Evolutionary conservation across 164 flowering plant species (phyloP), one percentile per base, ranked within the genome.

Genomic region (Warburgia ugandensis): DNA sequence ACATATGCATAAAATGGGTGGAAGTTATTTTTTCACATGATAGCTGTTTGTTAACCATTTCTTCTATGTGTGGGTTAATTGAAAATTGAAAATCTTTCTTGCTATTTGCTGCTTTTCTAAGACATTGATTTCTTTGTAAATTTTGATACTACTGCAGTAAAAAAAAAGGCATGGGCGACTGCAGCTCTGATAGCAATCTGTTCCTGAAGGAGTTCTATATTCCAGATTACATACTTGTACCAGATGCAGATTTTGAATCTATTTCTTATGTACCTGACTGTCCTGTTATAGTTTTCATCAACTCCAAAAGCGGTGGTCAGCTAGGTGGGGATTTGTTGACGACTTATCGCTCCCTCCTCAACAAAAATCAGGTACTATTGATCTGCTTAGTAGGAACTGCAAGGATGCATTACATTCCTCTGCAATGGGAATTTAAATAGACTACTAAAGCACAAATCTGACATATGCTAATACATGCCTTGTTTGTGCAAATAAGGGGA

Each of bases 281-380:
- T 59, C 96, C 96, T 2, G 90, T 87, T 46, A 6, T 87, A 16
- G 96, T 82, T 38, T 87, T 87, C 61, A 71, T 87, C 40, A 87
- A 84, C 62, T 68, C 90, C 48, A 80, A 58, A 69, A 82, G 94
- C 67, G 96, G 94, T 29, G 96, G 90, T 23, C 96, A 87, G 68
- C 74, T 87, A 14, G 96, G 94, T 48, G 79, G 80, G 23, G 76
- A 83, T 33, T 82, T 88, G 65, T 67, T 84, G 35, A 20, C 44
- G 5, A 74, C 84, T 1, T 87, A 72, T 43, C 78, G 75, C 37
- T 19, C 62, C 26, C 73, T 87, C 64, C 88, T 82, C 29, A 87
- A 82, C 50, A 35, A 65, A 56, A 66, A 73, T 23, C 96, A 87
- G 88, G 96, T 79, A 59, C 20, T 11, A n/a, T 21, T 14, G 14